Evolutionary conservation across 2,329 filamentous ascomycete species (phyloP), one percentile per base, ranked within the genome.

Genomic region (Alternaria gansuensis): DNA sequence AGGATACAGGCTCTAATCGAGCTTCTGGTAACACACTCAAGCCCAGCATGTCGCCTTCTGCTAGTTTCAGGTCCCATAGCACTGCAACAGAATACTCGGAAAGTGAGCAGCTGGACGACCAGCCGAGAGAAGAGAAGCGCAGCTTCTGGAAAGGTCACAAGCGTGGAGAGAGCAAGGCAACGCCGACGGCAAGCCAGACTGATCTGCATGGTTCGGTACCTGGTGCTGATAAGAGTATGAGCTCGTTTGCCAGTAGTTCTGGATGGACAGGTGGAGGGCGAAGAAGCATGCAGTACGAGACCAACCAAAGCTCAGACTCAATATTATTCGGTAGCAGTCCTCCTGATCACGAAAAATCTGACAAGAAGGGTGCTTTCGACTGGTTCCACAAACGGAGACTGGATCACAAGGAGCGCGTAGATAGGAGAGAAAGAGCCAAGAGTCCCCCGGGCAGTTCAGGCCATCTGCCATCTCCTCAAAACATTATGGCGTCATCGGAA

Each of bases 81-180:
- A 87, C 85, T 3, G 82, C 75, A 14, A 95, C 94, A 24, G 93
- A 96, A 65, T 87, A 89, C 23, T 96, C 92, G 0, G 93, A 97
- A 72, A 74, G 88, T 29, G 93, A 96, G 62, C 88, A 90, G 60
- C 77, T 84, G 9, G 91, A 93, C 28, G 90, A 92, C 31, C 67
- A 77, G 0, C 49, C 60, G 2, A 74, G 69, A 41, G 68, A 77
- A 75, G 34, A 86, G 13, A 90, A 88, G 77, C 90, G 89, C 70
- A 87, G 84, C 57, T 87, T 90, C 81, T 92, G 92, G 81, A 83
- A 93, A 51, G 90, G 92, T 17, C 88, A 82, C 10, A 72, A 68
- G 46, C 72, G 74, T 11, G 75, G 72, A 29, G 73, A 75, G 33
- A 74, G 75, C 54, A 74, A 65, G 48, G 72, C 71, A 24, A 77